These are phyloP conservation scores for Pinus taeda DNA, from an alignment of 75 land plant genomes.

Conservation along the genomic window DNA sequence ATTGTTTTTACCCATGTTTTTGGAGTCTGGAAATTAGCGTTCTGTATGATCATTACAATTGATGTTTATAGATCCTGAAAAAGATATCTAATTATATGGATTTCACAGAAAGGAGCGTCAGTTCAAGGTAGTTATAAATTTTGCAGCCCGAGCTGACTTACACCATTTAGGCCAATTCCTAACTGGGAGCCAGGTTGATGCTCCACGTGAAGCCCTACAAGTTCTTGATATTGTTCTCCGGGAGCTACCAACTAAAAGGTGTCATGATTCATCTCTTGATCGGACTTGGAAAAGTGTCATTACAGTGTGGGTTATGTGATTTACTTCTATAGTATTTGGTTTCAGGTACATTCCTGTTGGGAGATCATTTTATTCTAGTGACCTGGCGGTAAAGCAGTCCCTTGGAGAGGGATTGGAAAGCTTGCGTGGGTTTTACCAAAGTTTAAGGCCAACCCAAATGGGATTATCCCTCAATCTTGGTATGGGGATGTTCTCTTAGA, in stretches of 20 bases:
- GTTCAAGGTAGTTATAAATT: constrained; percentile 66
- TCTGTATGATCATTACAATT: too few species aligned
- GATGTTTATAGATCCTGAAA: neutral
- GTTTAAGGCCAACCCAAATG: constrained; percentile 89
- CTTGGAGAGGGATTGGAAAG: constrained; percentile 75
- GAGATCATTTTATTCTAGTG: constrained; percentile 72
- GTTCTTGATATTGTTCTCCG: constrained; percentile 82
- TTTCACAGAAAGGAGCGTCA: constrained; percentile 43
- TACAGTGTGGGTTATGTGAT: neutral
- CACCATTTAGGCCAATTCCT: constrained; percentile 61
- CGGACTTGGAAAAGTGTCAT: neutral
- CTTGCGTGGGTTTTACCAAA: constrained; percentile 85
- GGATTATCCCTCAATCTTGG: constrained; percentile 87
- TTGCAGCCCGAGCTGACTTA: constrained; percentile 56
- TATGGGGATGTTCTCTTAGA: constrained; percentile 13
- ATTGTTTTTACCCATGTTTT: too few species aligned
- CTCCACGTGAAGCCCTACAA: constrained; percentile 79
- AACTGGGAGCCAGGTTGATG: constrained; percentile 41
- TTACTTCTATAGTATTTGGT: neutral
- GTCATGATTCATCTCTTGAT: neutral
- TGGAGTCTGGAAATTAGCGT: too few species aligned
- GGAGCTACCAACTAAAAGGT: constrained; percentile 52
- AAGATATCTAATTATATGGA: neutral
- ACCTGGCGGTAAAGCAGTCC: constrained; percentile 19
- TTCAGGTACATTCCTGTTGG: constrained; percentile 64